Evolutionary conservation across 2,329 filamentous ascomycete genomes (phyloP).

Genomic region (Penicillium sp.): DNA sequence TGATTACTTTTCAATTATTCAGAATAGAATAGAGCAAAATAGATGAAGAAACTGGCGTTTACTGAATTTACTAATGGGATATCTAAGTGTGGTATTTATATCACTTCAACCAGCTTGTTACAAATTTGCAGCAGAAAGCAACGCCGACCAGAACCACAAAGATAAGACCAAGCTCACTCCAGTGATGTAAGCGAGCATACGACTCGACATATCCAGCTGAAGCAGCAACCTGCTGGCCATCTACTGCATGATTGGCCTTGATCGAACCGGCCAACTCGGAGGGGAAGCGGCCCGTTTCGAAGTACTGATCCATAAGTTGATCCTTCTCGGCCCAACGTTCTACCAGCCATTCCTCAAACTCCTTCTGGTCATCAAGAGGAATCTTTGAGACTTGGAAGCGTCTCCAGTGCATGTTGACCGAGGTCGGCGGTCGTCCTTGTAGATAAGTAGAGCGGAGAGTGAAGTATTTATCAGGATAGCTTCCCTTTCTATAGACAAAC

Average conservation of each 20-base stretch:
- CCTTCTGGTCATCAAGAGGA: slow-evolving; percentile 68
- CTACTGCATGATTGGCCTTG: slow-evolving; percentile 43
- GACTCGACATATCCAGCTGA: slow-evolving; percentile 44
- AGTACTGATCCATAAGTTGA: slow-evolving; percentile 77
- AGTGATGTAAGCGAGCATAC: slow-evolving; percentile 42
- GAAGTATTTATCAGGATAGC: slow-evolving; percentile 89
- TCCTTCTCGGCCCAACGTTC: slow-evolving; percentile 93
- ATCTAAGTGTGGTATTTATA: neutral
- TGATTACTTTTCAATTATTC: neutral
- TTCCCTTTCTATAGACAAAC: slow-evolving; percentile 57
- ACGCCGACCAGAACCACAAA: slow-evolving; percentile 41
- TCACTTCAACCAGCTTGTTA: slow-evolving; percentile 18
- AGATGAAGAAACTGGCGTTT: neutral
- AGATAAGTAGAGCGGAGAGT: slow-evolving; percentile 84
- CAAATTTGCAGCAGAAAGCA: slow-evolving; percentile 32
- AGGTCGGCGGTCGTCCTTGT: slow-evolving; percentile 83
- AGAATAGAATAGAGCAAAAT: neutral
- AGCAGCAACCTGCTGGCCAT: slow-evolving; percentile 31
- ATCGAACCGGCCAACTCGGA: slow-evolving; percentile 57
- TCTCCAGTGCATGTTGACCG: slow-evolving; percentile 95
- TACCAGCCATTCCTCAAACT: slow-evolving; percentile 81
- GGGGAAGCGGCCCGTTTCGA: slow-evolving; percentile 75
- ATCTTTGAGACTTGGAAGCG: slow-evolving; percentile 78
- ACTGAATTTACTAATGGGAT: neutral
- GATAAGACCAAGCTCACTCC: slow-evolving; percentile 45